Evolutionary conservation across 2,329 filamentous ascomycete genomes (phyloP).

Genomic region (Xylogone sp.): DNA sequence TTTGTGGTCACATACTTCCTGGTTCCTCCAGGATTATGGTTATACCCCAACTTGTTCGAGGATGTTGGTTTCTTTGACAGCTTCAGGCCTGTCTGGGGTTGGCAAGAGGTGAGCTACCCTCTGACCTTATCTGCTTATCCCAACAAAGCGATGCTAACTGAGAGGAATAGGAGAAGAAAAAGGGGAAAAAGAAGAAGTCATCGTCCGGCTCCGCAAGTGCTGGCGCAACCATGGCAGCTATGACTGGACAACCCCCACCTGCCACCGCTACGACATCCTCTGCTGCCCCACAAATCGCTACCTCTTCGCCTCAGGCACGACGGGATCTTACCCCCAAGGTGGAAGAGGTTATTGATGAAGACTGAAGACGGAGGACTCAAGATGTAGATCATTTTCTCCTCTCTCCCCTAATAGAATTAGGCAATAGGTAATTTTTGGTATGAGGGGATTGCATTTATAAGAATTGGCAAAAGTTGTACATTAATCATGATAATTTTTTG

Average conservation of each 20-base stretch:
- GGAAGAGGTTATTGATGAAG: constrained; percentile 37
- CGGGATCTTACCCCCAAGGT: constrained; percentile 38
- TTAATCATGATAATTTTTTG: background rate
- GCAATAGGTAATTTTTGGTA: background rate
- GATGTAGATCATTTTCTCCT: background rate
- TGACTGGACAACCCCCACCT: constrained; percentile 30
- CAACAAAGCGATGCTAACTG: background rate
- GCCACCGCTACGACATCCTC: constrained; percentile 31
- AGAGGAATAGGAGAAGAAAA: constrained; percentile 28
- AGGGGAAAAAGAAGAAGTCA: constrained; percentile 31
- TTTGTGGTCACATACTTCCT: constrained; percentile 91
- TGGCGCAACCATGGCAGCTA: constrained; percentile 21
- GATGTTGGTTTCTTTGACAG: constrained; percentile 98
- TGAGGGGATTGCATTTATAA: background rate
- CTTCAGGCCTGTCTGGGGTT: constrained; percentile 94
- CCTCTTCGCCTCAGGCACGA: constrained; percentile 28
- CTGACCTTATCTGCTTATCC: background rate
- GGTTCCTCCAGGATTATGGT: constrained; percentile 85
- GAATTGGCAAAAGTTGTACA: background rate
- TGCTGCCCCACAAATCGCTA: constrained; percentile 31
- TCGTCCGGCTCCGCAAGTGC: constrained; percentile 24
- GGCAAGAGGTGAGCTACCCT: constrained; percentile 75
- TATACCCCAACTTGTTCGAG: constrained; percentile 97
- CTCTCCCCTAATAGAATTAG: background rate
- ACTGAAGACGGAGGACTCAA: constrained; percentile 17